Base-by-base conservation (phyloP, 2,329 filamentous ascomycete species). In the Thielaviopsis ethacetica region DNA sequence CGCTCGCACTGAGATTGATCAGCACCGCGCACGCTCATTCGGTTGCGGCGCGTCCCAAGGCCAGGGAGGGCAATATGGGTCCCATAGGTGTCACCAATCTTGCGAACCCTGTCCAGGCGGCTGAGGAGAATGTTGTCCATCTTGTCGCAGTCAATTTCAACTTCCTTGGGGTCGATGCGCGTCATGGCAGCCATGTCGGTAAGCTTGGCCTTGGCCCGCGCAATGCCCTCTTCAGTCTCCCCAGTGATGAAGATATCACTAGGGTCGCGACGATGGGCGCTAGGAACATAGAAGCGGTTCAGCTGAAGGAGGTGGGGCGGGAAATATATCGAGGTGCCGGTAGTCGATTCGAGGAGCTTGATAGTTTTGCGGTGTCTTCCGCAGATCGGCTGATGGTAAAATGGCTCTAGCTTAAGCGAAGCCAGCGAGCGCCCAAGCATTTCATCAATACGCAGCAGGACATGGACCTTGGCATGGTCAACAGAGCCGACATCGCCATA, bases 311-410 rank as follows among this genome's bases (percentile, higher is more conserved):
- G 97, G 0, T 91, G 86, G 7, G 91, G 90, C 27, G 93, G 93
- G 68, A 98, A 97, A 73, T 98, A 98, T 66, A 98, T 97, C 63
- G 93, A 91, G 9, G 93, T 97, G 66, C 91, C 89, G 15, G 93
- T 97, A 27, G 86, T 83, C 15, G 93, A 95, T 72, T 98, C 93
- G 67, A 98, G 96, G 66, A 93, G 76, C 75, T 97, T 97, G 75
- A 98, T 95, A 70, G 96, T 96, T 76, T 95, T 95, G 65, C 93
- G 82, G 65, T 91, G 91, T 54, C 93, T 87, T 54, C 93, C 93
- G 69, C 91, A 96, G 55, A 97, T 84, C 59, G 96, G 78, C 60
- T 90, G 93, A 69, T 98, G 93, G 68, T 95, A 80, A 26, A 89
- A 88, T 55, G 91, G 75, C 65, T 96, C 91, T 61, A 95, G 78